Evolutionary conservation across 306 rosid species (phyloP), one percentile per base, ranked within the genome.

Genomic region (Morella rubra): DNA sequence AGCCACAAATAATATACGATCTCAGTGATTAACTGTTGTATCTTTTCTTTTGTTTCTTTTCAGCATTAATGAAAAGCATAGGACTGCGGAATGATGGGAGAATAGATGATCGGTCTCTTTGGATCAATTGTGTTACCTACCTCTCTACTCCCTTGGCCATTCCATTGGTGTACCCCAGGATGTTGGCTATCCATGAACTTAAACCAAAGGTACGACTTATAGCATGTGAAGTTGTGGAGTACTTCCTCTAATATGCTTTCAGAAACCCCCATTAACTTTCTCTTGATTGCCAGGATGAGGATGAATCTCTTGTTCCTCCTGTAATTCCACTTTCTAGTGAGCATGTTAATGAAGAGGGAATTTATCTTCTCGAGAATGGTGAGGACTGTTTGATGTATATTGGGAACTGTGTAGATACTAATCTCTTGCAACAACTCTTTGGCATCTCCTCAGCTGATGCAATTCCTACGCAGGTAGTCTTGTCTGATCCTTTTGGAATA

Each of bases 311-410:
- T 49, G 76, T 91, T 91, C 93, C 99, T 79, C 83, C 93, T 8
- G 86, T 91, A 64, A 83, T 91, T 80, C 97, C 97, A 19, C 99
- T 95, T 82, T 85, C 97, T 59, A 92, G 97, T 79, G 99, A 95
- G 79, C 93, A 95, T 37, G 78, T 90, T 72, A 91, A 85, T 72
- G 95, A 92, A 20, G 90, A 82, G 14, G 97, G 97, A 72, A 80
- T 95, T 75, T 95, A 95, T 91, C 98, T 95, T 86, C 93, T 95
- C 16, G 99, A 95, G 84, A 92, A 95, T 27, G 99, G 99, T 69
- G 89, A 85, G 60, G 97, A 95, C 79, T 89, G 99, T 85, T 92
- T 91, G 80, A 83, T 92, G 84, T 92, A 89, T 73, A 50, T 88
- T 75, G 97, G 99, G 70, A 90, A 80, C 81, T 79, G 86, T 44